Conservation (phyloP, 2,329 filamentous ascomycete genomes). For the Neonectria ditissima region DNA sequence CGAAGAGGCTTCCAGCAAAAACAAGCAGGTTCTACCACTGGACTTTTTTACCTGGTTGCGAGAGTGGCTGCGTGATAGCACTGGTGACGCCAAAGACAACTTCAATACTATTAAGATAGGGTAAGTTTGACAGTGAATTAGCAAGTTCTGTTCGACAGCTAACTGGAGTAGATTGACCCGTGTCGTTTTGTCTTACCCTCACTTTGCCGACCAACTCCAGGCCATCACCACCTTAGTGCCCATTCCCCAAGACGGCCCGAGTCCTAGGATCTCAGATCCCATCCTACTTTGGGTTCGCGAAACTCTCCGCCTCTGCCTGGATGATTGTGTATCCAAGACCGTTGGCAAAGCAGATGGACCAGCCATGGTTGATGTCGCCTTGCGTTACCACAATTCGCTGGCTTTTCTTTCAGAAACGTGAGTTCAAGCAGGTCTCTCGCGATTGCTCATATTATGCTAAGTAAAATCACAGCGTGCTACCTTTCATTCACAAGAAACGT, state of each 20-base stretch:
- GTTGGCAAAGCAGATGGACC: conserved; percentile 24
- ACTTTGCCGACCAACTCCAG: conserved; percentile 13
- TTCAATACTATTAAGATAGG: conserved; percentile 19
- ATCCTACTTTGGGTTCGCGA: conserved; percentile 31
- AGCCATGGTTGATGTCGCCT: conserved; percentile 27
- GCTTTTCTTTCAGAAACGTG: conserved; percentile 26
- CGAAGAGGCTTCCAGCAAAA: conserved; percentile 9
- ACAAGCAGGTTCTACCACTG: conserved; percentile 5
- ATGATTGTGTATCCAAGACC: background rate
- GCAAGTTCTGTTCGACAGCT: conserved; percentile 3
- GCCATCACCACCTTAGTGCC: conserved; percentile 21
- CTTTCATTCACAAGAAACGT: conserved; percentile 13
- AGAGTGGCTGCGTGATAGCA: conserved; percentile 14
- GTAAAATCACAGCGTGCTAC: conserved; percentile 9
- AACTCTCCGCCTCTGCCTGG: conserved; percentile 7
- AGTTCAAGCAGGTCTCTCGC: background rate
- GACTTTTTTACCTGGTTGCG: conserved; percentile 30
- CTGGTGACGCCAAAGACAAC: background rate
- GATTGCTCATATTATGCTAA: conserved; percentile 4
- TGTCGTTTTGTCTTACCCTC: conserved; percentile 16
- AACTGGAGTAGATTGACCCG: conserved; percentile 20
- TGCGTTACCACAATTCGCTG: conserved; percentile 29
- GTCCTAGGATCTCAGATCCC: too few species aligned
- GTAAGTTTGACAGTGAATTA: conserved; percentile 3
- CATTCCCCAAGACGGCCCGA: background rate